Evolutionary conservation across 2,329 filamentous ascomycete species (phyloP), one percentile per base, ranked within the genome.

Genomic region (Daldinia eschscholtzii): DNA sequence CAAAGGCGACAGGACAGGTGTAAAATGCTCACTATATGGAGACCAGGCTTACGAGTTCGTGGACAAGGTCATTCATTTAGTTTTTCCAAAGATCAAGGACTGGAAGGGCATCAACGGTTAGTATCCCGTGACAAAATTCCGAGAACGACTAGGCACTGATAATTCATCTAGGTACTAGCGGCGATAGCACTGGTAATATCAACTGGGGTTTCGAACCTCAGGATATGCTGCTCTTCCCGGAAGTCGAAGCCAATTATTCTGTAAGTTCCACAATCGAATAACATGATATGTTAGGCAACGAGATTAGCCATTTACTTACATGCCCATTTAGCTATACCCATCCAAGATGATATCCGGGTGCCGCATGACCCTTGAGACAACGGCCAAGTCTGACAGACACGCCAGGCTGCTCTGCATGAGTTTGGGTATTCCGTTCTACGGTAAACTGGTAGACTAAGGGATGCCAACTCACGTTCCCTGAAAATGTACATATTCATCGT

Each of bases 71-170:
- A 86, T 98, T 62, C 93, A 97, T 78, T 85, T 98, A 7, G 94
- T 99, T 5, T 86, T 98, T 78, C 96, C 96, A 42, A 92, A 91
- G 77, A 97, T 99, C 81, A 99, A 98, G 85, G 96, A 99, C 75
- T 99, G 93, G 92, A 89, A 88, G 63, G 96, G 96, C 20, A 76
- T 89, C 63, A 78, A 81, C 72, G 85, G 81, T 66, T 79, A 76
- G 75, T 57, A 41, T 53, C 37, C 30, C 50, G 23, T 53, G 15
- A 28, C 23, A 6, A 10, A 10, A 13, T 46, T 18, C 33, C 12
- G 15, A 18, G 9, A 30, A 60, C 9, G 9, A 23, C 18, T 48
- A 28, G 30, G 39, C 10, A 35, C 56, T 64, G 33, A 61, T 13
- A 53, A 57, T 48, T 35, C 7, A 46, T 44, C 48, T 65, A 80